phyloP scores from a whole-genome alignment of 306 rosid genomes.

The Castanopsis chinensis region DNA sequence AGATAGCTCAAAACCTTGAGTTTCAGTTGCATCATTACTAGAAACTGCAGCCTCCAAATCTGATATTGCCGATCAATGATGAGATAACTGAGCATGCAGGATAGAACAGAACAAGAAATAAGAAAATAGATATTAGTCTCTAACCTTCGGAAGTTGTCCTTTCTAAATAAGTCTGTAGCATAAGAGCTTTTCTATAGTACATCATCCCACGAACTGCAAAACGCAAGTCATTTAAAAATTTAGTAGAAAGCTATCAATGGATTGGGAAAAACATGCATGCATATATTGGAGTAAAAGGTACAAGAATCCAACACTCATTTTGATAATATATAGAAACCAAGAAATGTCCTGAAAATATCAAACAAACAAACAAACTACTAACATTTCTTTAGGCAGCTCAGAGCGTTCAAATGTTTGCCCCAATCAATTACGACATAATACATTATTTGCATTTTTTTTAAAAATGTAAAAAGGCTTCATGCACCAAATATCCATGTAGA shows the following conservation, averaged over 20 bases:
- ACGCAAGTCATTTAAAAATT: slow-evolving; percentile 15
- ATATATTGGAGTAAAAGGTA: not conserved
- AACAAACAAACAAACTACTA: not conserved
- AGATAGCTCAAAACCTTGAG: slow-evolving; percentile 67
- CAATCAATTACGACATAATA: not conserved
- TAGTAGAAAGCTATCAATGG: not conserved
- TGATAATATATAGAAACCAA: not conserved
- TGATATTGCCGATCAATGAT: slow-evolving; percentile 22
- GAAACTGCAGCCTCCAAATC: slow-evolving; percentile 76
- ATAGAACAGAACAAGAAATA: not conserved
- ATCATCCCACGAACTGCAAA: slow-evolving; percentile 94
- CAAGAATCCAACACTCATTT: not conserved
- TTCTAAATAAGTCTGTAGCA: slow-evolving; percentile 94
- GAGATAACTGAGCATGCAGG: slow-evolving; percentile 5
- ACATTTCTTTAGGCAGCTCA: not conserved
- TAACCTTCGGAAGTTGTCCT: slow-evolving; percentile 61
- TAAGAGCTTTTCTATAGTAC: slow-evolving; percentile 95
- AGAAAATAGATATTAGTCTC: slow-evolving; percentile 15
- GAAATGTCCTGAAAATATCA: not conserved
- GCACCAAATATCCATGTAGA: too few species aligned
- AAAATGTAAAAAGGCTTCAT: too few species aligned
- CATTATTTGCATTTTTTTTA: too few species aligned
- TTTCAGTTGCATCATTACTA: slow-evolving; percentile 54
- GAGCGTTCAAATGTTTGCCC: not conserved
- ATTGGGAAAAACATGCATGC: slow-evolving; percentile 1